phyloP scores from a whole-genome alignment of 2,329 filamentous ascomycete genomes.

The Ceratocystis smalleyi region DNA sequence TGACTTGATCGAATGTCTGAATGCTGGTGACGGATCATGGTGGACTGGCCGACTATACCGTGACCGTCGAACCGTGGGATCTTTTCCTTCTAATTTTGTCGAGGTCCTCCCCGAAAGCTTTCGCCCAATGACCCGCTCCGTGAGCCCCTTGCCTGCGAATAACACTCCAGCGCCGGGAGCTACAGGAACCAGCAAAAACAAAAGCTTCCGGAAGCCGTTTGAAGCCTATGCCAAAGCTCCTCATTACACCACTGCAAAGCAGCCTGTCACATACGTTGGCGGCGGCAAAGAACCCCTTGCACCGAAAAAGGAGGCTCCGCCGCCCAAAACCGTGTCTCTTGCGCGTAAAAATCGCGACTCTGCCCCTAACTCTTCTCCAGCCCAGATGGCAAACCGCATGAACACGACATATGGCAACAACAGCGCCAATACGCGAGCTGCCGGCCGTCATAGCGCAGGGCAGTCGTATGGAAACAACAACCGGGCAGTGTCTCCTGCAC shows the following conservation, averaged over 20 bases:
- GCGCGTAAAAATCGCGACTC: conserved; percentile 8
- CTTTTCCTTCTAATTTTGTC: conserved; percentile 97
- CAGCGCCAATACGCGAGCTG: neutral
- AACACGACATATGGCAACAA: conserved; percentile 13
- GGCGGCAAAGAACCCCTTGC: conserved; percentile 25
- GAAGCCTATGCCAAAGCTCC: conserved; percentile 52
- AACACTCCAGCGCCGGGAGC: conserved; percentile 30
- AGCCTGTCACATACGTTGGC: conserved; percentile 41
- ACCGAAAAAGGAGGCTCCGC: conserved; percentile 23
- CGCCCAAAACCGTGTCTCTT: conserved; percentile 9
- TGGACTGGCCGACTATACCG: conserved; percentile 88
- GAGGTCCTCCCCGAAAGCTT: conserved; percentile 75
- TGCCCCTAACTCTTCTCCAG: conserved; percentile 1
- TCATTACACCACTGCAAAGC: conserved; percentile 48
- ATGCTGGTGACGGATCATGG: conserved; percentile 94
- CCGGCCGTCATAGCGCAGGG: neutral
- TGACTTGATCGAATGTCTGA: conserved; percentile 93
- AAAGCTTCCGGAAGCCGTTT: conserved; percentile 50
- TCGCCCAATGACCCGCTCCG: conserved; percentile 52
- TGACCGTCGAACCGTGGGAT: conserved; percentile 76
- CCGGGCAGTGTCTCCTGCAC: conserved; percentile 10
- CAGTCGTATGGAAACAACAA: conserved; percentile 9
- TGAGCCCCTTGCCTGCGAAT: conserved; percentile 45
- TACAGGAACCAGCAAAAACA: conserved; percentile 35
- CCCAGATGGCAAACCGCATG: conserved; percentile 4